These are phyloP conservation scores for Termitomyces sp. DNA, from an alignment of 768 basidiomycete species.

Conservation along the genomic window DNA sequence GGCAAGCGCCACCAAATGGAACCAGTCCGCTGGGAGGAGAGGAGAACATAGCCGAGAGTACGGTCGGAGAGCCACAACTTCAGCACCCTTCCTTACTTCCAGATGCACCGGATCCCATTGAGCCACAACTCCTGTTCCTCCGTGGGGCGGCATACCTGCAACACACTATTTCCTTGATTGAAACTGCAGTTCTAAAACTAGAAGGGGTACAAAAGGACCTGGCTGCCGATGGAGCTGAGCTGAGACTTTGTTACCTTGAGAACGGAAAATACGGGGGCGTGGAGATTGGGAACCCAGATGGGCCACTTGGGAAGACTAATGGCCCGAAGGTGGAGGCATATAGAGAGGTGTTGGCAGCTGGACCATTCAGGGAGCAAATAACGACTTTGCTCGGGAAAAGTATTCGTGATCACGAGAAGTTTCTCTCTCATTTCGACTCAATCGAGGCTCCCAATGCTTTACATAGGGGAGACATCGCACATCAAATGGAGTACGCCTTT, in stretches of 20 bases:
- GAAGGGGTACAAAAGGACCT: constrained; percentile 61
- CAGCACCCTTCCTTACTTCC: constrained; percentile 72
- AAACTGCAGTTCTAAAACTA: constrained; percentile 61
- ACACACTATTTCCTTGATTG: constrained; percentile 70
- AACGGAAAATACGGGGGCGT: constrained; percentile 79
- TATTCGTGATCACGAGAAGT: constrained; percentile 81
- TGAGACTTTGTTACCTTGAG: constrained; percentile 71
- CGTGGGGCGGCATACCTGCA: constrained; percentile 82
- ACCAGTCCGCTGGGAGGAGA: constrained; percentile 37
- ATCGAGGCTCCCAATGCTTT: constrained; percentile 40
- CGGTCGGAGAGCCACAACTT: constrained; percentile 44
- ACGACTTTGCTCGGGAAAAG: constrained; percentile 59
- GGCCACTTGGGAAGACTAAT: constrained; percentile 57
- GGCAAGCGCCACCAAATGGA: constrained; percentile 65
- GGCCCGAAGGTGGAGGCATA: constrained; percentile 64
- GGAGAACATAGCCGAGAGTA: constrained; percentile 39
- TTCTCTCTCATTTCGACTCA: constrained; percentile 77
- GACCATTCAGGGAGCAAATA: constrained; percentile 56
- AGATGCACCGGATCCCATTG: constrained; percentile 81
- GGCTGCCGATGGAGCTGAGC: constrained; percentile 63
- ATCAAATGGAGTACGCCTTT: constrained; percentile 62
- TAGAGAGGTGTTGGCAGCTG: constrained; percentile 47
- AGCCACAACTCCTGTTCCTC: constrained; percentile 78
- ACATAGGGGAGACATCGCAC: constrained; percentile 39
- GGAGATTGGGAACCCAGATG: constrained; percentile 76